These are phyloP conservation scores for Tetrapyrgos nigripes DNA, from an alignment of 1,284 basidiomycete species.

Conservation along the genomic window DNA sequence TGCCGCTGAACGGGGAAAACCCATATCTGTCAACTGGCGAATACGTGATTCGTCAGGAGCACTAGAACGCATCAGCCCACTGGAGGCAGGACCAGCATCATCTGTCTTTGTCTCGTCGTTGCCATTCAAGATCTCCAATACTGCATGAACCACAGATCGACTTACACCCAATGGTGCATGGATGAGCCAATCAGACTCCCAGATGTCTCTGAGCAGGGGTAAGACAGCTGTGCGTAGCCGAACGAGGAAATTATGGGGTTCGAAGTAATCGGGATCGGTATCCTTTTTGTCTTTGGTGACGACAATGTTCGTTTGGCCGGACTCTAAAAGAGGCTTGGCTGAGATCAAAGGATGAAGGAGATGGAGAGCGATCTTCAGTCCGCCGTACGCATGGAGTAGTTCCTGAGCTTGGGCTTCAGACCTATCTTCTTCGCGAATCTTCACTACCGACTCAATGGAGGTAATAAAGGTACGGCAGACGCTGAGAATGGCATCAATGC, in stretches of 20 bases:
- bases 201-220: constrained; percentile 74
- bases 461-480: constrained; percentile 65
- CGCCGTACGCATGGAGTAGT: constrained; percentile 78
- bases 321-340: constrained; percentile 84
- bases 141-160: constrained; percentile 77
- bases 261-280: constrained; percentile 79
- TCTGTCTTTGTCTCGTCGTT: constrained; percentile 79
- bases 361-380: constrained; percentile 83
- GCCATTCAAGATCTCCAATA: constrained; percentile 84
- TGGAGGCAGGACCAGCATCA: constrained; percentile 35
- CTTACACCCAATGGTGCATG: constrained; percentile 76
- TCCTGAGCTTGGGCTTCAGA: constrained; percentile 65
- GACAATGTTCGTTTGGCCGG: constrained; percentile 80
- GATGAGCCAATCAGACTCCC: constrained; percentile 87
- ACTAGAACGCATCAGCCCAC: constrained; percentile 47
- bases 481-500: constrained; percentile 72
- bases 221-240: constrained; percentile 77
- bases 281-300: constrained; percentile 81
- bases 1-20: constrained; percentile 88
- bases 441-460: constrained; percentile 60
- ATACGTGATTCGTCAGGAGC: constrained; percentile 81
- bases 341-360: constrained; percentile 82
- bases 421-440: constrained; percentile 57
- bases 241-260: constrained; percentile 87
- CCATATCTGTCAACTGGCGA: constrained; percentile 93